phyloP scores from a whole-genome alignment of 1,139 yeast genomes.

The Suhomyces bokatorum region DNA sequence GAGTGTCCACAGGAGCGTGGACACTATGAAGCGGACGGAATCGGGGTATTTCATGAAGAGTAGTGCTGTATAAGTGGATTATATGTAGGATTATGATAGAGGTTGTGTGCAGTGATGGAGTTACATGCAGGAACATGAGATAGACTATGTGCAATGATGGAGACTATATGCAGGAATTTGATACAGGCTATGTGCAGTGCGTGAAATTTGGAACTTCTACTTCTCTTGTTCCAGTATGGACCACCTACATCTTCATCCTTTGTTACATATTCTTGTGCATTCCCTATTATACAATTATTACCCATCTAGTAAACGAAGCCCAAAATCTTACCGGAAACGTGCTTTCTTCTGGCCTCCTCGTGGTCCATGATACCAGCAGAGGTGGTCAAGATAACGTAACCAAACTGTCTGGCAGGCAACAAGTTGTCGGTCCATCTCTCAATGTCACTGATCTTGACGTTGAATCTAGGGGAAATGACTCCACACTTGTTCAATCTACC shows the following conservation, averaged over 20 bases:
- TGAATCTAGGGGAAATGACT: slow-evolving; percentile 97
- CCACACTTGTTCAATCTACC: slow-evolving; percentile 99
- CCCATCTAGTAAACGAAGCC: slow-evolving; percentile 75
- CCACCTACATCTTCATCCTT: too few species aligned
- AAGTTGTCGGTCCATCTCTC: slow-evolving; percentile 98
- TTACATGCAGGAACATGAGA: too few species aligned
- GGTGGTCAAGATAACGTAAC: slow-evolving; percentile 94
- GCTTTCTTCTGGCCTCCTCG: slow-evolving; percentile 99
- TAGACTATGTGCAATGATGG: too few species aligned
- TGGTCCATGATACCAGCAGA: slow-evolving; percentile 99
- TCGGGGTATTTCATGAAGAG: slow-evolving; percentile 19
- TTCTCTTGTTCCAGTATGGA: too few species aligned
- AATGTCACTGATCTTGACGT: slow-evolving; percentile 87
- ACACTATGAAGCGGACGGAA: slow-evolving; percentile 30
- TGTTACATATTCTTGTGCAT: not conserved
- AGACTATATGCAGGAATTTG: too few species aligned
- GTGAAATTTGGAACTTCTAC: too few species aligned
- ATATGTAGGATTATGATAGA: not conserved
- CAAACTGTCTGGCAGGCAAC: slow-evolving; percentile 98
- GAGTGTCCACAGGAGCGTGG: slow-evolving; percentile 47
- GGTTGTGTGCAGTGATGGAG: too few species aligned
- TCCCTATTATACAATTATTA: slow-evolving; percentile 10
- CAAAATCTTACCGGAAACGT: slow-evolving; percentile 96
- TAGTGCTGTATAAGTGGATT: not conserved
- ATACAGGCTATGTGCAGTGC: too few species aligned